These are phyloP conservation scores for Suillus subluteus DNA, from an alignment of 768 basidiomycete species.

Conservation along the genomic window DNA sequence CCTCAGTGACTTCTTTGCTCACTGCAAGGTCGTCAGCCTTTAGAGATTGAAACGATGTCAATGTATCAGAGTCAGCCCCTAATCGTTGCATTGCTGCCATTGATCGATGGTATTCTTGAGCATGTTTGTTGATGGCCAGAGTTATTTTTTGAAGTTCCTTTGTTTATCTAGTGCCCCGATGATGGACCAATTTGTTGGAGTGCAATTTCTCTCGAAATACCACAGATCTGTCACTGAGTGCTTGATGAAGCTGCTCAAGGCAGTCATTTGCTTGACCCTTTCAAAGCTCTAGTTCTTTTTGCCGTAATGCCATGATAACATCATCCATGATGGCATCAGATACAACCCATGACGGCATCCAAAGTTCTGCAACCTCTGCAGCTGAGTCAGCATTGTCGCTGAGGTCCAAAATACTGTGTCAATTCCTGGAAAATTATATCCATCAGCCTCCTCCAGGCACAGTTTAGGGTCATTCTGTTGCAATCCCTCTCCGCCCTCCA, in stretches of 20 bases:
- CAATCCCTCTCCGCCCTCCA: neutral
- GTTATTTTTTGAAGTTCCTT: no score
- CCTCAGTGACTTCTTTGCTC: slow-evolving; percentile 16
- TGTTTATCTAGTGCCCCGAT: slow-evolving; percentile 8
- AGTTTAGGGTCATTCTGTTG: no score
- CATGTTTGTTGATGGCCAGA: slow-evolving; percentile 8
- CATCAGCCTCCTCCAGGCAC: no score
- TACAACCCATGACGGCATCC: neutral
- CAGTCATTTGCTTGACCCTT: slow-evolving; percentile 16
- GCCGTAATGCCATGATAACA: neutral
- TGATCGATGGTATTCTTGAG: neutral
- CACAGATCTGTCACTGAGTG: slow-evolving; percentile 12
- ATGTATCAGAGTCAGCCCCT: neutral
- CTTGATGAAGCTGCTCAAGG: slow-evolving; percentile 9
- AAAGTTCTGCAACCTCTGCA: no score
- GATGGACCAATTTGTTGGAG: neutral
- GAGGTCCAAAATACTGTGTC: no score
- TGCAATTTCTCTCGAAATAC: slow-evolving; percentile 12
- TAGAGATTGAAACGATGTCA: slow-evolving; percentile 2
- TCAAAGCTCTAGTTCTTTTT: slow-evolving; percentile 12
- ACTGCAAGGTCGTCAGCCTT: slow-evolving; percentile 6
- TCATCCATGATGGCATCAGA: slow-evolving; percentile 12
- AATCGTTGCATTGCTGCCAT: neutral
- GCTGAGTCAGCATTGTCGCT: no score
- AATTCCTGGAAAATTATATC: no score